These are phyloP conservation scores for Pichia norvegensis DNA, from an alignment of 1,139 yeast genomes.

Conservation along the genomic window DNA sequence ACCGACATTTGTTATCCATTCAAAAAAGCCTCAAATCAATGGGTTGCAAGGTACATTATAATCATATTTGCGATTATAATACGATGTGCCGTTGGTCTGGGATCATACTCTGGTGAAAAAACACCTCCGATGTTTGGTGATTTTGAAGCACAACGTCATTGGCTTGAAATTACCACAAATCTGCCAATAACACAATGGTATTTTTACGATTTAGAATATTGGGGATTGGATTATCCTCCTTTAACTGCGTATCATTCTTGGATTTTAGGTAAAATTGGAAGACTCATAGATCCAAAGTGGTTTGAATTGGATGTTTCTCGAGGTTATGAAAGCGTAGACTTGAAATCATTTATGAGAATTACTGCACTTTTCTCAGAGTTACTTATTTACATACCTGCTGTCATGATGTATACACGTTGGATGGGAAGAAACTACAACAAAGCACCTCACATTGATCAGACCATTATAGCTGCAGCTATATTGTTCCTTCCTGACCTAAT, in stretches of 20 bases:
- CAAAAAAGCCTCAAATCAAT: constrained; percentile 70
- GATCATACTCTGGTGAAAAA: constrained; percentile 69
- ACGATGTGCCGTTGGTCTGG: constrained; percentile 81
- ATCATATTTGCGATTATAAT: constrained; percentile 68
- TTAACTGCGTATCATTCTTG: constrained; percentile 91
- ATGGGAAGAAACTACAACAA: constrained; percentile 49
- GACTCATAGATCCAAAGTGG: constrained; percentile 59
- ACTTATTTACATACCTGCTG: constrained; percentile 70
- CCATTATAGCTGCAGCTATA: constrained; percentile 64
- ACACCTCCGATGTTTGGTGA: constrained; percentile 84
- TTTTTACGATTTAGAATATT: constrained; percentile 77
- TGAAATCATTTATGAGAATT: constrained; percentile 78
- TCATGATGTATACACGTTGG: constrained; percentile 59
- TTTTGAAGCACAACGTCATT: constrained; percentile 96
- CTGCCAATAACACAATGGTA: constrained; percentile 79
- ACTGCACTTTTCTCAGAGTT: constrained; percentile 73
- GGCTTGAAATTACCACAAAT: constrained; percentile 86
- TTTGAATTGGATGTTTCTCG: constrained; percentile 65
- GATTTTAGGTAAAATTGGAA: constrained; percentile 67
- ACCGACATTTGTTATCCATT: constrained; percentile 55
- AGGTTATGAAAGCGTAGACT: constrained; percentile 58
- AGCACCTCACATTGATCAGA: constrained; percentile 63
- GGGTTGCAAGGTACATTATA: constrained; percentile 80
- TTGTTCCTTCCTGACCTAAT: constrained; percentile 75
- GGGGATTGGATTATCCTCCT: constrained; percentile 99